Evolutionary conservation across 2,329 filamentous ascomycete species (phyloP).

Genomic region (Botryotinia globosa): DNA sequence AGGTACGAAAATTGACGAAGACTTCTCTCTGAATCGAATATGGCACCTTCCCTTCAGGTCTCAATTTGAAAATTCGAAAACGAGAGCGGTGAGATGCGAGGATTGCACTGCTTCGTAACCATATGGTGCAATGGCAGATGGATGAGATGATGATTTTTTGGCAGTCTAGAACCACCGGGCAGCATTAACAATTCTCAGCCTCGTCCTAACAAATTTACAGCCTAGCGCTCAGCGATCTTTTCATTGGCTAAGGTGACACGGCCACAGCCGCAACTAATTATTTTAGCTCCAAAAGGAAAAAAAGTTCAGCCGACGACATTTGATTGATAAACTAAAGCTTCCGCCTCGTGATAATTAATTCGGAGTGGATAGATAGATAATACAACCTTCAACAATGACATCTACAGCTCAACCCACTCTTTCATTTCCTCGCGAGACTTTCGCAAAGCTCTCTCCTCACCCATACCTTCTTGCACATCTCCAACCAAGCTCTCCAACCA

Average conservation of each 20-base stretch:
- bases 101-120: background rate
- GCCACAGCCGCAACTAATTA: slow-evolving; percentile 2
- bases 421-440: slow-evolving; percentile 62
- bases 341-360: slow-evolving; percentile 12
- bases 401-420: slow-evolving; percentile 34
- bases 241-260: background rate
- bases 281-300: slow-evolving; percentile 16
- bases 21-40: background rate
- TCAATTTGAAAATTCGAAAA: background rate
- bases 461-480: slow-evolving; percentile 90
- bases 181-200: slow-evolving; percentile 11
- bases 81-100: background rate
- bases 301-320: slow-evolving; percentile 20
- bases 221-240: background rate
- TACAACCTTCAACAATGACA: slow-evolving; percentile 26
- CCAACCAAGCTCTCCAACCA: slow-evolving; percentile 51
- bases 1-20: slow-evolving; percentile 4
- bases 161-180: too few relatives aligned
- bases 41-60: background rate
- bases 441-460: slow-evolving; percentile 85
- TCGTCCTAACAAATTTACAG: background rate
- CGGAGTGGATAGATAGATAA: slow-evolving; percentile 2
- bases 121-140: background rate
- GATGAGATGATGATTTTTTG: background rate
- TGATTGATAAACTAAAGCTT: slow-evolving; percentile 16